These are phyloP conservation scores for Nakaseomyces delphensis DNA, from an alignment of 1,139 yeast species.

Conservation along the genomic window DNA sequence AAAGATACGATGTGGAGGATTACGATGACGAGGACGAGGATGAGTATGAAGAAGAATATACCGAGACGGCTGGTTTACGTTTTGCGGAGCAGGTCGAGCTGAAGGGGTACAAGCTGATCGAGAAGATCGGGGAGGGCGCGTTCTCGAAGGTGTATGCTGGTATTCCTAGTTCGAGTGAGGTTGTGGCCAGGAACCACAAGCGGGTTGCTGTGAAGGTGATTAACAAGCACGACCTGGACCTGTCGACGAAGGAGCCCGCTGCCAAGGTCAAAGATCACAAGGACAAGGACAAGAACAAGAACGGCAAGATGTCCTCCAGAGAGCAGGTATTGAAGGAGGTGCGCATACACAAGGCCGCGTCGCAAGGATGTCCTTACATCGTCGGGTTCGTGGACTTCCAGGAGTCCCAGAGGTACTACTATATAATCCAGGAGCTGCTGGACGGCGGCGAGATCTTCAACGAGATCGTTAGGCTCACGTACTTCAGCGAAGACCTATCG, in stretches of 20 bases:
- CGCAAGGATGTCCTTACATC: constrained; percentile 53
- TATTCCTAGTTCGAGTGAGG: constrained; percentile 14
- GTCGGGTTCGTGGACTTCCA: constrained; percentile 61
- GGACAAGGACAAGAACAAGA: constrained; percentile 11
- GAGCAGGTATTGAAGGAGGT: constrained; percentile 68
- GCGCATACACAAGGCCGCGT: constrained; percentile 39
- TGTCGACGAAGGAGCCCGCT: constrained; percentile 10
- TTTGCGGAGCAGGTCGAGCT: constrained; percentile 26
- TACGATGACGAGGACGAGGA: constrained; percentile 5
- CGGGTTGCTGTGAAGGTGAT: constrained; percentile 63
- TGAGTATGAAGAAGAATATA: constrained; percentile 1
- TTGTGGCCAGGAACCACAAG: constrained; percentile 11
- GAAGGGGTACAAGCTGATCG: constrained; percentile 28
- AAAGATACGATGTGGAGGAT: not conserved
- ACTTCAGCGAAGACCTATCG: constrained; percentile 76
- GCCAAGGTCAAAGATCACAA: constrained; percentile 13
- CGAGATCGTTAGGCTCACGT: constrained; percentile 84
- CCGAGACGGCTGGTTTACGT: not conserved
- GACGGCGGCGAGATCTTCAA: constrained; percentile 94
- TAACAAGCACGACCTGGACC: constrained; percentile 49
- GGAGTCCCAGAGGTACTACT: constrained; percentile 59
- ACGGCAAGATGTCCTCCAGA: constrained; percentile 23
- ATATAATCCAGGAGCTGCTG: constrained; percentile 73
- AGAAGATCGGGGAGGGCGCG: constrained; percentile 75
- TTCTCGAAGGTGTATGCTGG: constrained; percentile 83